These are phyloP conservation scores for Corymbia maculata DNA, from an alignment of 345 rosid species.

Conservation along the genomic window DNA sequence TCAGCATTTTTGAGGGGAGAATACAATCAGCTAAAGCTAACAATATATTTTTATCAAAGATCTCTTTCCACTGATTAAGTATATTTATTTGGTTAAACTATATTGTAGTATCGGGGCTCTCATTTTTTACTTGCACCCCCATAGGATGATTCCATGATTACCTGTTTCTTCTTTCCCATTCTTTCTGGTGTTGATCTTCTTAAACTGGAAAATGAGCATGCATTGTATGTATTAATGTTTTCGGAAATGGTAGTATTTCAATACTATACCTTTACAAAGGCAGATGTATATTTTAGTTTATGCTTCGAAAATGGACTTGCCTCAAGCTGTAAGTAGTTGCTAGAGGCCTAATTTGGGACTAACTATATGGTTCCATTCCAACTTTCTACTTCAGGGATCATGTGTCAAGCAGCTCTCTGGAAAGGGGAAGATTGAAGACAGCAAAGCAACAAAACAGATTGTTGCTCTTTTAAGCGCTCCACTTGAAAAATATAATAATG, in stretches of 20 bases:
- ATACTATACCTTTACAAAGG: neutral
- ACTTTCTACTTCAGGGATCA: conserved; percentile 58
- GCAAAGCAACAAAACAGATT: conserved; percentile 82
- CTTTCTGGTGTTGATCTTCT: neutral
- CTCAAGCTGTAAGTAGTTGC: neutral
- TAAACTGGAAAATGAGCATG: neutral
- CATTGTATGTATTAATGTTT: neutral
- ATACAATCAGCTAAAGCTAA: neutral
- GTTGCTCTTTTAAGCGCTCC: conserved; percentile 97
- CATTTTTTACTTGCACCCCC: neutral
- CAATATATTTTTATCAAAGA: neutral
- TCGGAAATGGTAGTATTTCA: neutral
- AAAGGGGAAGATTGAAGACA: conserved; percentile 75
- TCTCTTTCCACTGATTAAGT: neutral
- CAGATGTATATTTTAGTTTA: neutral
- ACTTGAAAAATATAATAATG: conserved; percentile 85
- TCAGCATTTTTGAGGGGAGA: neutral
- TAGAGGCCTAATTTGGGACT: neutral
- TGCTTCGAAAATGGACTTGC: neutral
- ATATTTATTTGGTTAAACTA: neutral
- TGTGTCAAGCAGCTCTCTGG: conserved; percentile 75
- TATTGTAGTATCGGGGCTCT: neutral
- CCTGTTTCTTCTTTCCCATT: neutral
- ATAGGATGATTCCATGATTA: neutral
- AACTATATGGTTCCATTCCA: neutral